A percentile compares a stretch with the other conserved stretches of the same genome.
Evolutionary conservation across 345 rosid species (phyloP).

Genomic region (Salix arbutifolia): DNA sequence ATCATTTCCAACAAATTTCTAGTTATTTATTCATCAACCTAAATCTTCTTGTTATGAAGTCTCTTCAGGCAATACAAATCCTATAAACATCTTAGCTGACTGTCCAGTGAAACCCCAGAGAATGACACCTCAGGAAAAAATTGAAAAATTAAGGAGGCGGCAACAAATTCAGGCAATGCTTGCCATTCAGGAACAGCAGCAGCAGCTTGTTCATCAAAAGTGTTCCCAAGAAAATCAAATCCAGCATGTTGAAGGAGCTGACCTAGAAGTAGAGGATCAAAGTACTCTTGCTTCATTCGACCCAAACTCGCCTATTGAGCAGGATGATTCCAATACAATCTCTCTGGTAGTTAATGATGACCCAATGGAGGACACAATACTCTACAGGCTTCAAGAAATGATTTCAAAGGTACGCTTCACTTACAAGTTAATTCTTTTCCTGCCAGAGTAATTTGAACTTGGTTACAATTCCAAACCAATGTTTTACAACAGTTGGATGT

Average conservation of each 20-base stretch:
- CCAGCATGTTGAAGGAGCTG: constrained; percentile 44
- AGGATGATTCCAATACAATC: constrained; percentile 48
- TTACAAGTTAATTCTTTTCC: constrained; percentile 13
- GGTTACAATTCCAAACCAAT: constrained; percentile 21
- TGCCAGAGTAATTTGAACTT: constrained; percentile 12
- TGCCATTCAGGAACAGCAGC: constrained; percentile 85
- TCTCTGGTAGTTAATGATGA: constrained; percentile 40
- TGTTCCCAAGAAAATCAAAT: constrained; percentile 41
- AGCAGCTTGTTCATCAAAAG: constrained; percentile 56
- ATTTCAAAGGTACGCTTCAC: constrained; percentile 61
- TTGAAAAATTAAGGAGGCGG: constrained; percentile 80
- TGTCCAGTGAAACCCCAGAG: constrained; percentile 44
- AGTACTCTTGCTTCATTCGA: constrained; percentile 48
- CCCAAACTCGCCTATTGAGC: constrained; percentile 52
- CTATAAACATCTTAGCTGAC: constrained; percentile 37
- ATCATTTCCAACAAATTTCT: constrained; percentile 31
- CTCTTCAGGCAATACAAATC: constrained; percentile 38
- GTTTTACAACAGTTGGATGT: constrained; percentile 58
- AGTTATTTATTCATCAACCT: background rate
- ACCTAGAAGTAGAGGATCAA: constrained; percentile 38
- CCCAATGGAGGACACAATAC: constrained; percentile 49
- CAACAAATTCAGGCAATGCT: constrained; percentile 98
- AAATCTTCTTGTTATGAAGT: constrained; percentile 31
- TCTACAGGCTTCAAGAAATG: constrained; percentile 67
- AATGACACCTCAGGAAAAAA: constrained; percentile 94